Evolutionary conservation across 208 protist species (phyloP).

Genomic region (Angomonas ambiguus): DNA sequence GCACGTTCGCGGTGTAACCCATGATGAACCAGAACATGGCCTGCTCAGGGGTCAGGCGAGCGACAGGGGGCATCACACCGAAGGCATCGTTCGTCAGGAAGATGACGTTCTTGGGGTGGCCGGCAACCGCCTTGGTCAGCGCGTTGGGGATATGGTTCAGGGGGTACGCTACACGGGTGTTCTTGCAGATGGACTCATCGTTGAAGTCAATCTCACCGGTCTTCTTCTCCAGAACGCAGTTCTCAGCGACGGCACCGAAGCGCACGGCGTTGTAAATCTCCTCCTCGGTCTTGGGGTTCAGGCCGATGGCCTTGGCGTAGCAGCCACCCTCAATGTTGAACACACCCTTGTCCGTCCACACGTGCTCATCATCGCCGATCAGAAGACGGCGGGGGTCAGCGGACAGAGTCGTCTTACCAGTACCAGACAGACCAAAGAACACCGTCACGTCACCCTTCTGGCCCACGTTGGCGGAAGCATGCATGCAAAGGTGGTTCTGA

Average conservation of each 20-base stretch:
- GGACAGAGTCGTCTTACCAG: conserved; percentile 93
- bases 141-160: conserved; percentile 93
- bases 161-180: conserved; percentile 95
- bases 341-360: conserved; percentile 85
- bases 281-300: conserved; percentile 88
- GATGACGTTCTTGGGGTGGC: conserved; percentile 94
- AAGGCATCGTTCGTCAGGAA: conserved; percentile 97
- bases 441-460: conserved; percentile 67
- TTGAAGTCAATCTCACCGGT: conserved; percentile 90
- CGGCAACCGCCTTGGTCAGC: conserved; percentile 62
- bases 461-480: conserved; percentile 91
- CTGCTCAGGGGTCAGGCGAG: conserved; percentile 87
- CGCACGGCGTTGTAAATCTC: conserved; percentile 89
- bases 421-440: conserved; percentile 91
- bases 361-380: conserved; percentile 93
- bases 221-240: conserved; percentile 63
- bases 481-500: conserved; percentile 89
- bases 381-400: conserved; percentile 80
- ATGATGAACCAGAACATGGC: conserved; percentile 95
- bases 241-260: conserved; percentile 88
- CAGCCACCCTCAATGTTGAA: conserved; percentile 94
- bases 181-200: conserved; percentile 93
- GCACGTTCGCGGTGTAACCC: conserved; percentile 93
- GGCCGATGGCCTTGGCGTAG: conserved; percentile 91
- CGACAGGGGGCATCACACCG: conserved; percentile 95